Percentiles rank a stretch among this genome's conserved stretches.
These are phyloP conservation scores for Alternaria viburni DNA, from an alignment of 2,329 filamentous ascomycete species.

Conservation along the genomic window DNA sequence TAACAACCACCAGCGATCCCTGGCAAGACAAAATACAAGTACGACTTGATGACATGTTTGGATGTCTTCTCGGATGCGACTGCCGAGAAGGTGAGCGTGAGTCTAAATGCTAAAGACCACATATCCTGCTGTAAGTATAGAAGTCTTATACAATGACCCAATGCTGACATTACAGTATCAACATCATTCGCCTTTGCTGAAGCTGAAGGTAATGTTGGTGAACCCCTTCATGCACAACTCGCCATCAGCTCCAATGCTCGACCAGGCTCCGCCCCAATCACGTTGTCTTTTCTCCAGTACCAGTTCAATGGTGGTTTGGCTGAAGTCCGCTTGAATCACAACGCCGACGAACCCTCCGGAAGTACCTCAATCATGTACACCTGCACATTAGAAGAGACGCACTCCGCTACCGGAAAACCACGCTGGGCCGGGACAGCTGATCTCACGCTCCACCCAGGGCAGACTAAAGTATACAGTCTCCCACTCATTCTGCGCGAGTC, in stretches of 20 bases:
- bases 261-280: constrained; percentile 53
- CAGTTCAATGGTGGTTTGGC: constrained; percentile 58
- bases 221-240: constrained; percentile 63
- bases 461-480: constrained; percentile 74
- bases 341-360: constrained; percentile 12
- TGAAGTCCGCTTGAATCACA: constrained; percentile 41
- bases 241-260: constrained; percentile 58
- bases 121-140: constrained; percentile 54
- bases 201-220: constrained; percentile 65
- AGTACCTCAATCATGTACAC: constrained; percentile 26
- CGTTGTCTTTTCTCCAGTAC: constrained; percentile 56
- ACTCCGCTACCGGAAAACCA: constrained; percentile 33
- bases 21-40: constrained; percentile 42
- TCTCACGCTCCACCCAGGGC: constrained; percentile 69
- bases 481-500: constrained; percentile 78
- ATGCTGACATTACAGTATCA: constrained; percentile 50
- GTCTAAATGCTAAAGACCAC: constrained; percentile 56
- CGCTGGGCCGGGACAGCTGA: constrained; percentile 65
- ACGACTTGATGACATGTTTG: constrained; percentile 58
- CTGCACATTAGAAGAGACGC: constrained; percentile 36
- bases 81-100: constrained; percentile 51
- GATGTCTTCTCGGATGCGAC: constrained; percentile 47
- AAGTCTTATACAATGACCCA: background rate
- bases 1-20: constrained; percentile 36
- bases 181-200: constrained; percentile 61